Evolutionary conservation across 768 basidiomycete species (phyloP), one percentile per base, ranked within the genome.

Genomic region (Leccinum subgranulosum): DNA sequence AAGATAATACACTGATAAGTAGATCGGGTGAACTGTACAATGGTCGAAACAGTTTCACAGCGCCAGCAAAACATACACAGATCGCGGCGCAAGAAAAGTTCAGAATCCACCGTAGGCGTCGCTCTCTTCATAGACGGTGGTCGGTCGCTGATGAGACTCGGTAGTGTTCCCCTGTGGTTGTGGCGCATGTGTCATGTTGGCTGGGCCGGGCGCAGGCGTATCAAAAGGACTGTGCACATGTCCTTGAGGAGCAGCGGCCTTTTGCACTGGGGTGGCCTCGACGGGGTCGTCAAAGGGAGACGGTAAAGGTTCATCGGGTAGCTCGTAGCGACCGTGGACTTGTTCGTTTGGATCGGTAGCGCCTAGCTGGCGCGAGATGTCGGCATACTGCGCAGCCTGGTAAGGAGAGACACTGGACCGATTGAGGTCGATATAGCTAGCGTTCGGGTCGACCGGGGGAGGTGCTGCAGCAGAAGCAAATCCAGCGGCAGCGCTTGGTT

Each of bases 321-420:
- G 47, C 8, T 69, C 60, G 51, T 57, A 10, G 3, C 54, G 6
- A 15, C 12, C 27, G 54, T 60, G 71, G 47, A 61, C 60, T 1
- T 58, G 60, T 43, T 59, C 51, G 34, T 63, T 62, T 33, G 74
- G 65, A 27, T 73, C 52, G 43, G 58, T 31, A 57, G 63, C 36
- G 6, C 83, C 79, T 41, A 91, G 69, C 19, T 75, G 80, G 63
- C 79, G 76, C 6, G 85, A 82, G 55, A 90, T 89, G 64, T 86
- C 88, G 19, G 77, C 81, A 64, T 90, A 90, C 68, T 91, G 90
- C 0, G 77, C 79, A 41, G 86, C 88, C 66, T 91, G 89, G 78
- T 79, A 88, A 0, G 88, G 88, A 3, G 87, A 84, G 3, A 89
- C 81, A 63, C 87, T 88, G 17, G 84, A 84, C 46, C 89, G 79